Conservation (phyloP, 1,284 basidiomycete genomes). For the Cutaneotrichosporon daszewskae region DNA sequence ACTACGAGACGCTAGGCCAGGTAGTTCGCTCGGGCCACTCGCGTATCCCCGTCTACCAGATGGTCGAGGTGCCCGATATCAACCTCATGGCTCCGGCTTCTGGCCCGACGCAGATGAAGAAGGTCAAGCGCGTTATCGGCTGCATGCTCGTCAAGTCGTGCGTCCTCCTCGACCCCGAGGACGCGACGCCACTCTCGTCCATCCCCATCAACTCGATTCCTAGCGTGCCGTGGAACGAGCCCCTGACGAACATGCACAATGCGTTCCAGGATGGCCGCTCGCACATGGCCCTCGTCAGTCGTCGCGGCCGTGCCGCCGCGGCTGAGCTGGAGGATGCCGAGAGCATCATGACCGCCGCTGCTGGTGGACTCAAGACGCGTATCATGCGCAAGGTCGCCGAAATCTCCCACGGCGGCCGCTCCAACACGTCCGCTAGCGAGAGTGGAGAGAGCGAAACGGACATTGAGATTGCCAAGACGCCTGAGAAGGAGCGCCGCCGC, state of each 20-base stretch:
- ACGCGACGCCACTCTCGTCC: conserved; percentile 68
- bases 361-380: conserved; percentile 48
- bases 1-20: conserved; percentile 67
- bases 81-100: no score
- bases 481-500: no score
- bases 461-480: conserved; percentile 18
- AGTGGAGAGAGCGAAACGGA: conserved; percentile 52
- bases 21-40: conserved; percentile 75
- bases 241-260: conserved; percentile 78
- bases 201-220: conserved; percentile 79
- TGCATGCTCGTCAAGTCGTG: conserved; percentile 77
- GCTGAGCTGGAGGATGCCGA: conserved; percentile 27
- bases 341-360: conserved; percentile 47
- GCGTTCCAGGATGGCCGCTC: conserved; percentile 85
- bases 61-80: conserved; percentile 57
- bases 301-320: no score
- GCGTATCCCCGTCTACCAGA: conserved; percentile 59
- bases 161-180: conserved; percentile 81
- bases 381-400: conserved; percentile 41
- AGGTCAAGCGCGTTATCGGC: conserved; percentile 74
- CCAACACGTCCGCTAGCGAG: conserved; percentile 53
- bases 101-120: conserved; percentile 42
- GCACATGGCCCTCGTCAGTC: conserved; percentile 84
- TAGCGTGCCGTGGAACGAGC: conserved; percentile 77
- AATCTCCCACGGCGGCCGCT: neutral